Conservation (phyloP, 164 flowering plant species). For the Dillenia turbinata region DNA sequence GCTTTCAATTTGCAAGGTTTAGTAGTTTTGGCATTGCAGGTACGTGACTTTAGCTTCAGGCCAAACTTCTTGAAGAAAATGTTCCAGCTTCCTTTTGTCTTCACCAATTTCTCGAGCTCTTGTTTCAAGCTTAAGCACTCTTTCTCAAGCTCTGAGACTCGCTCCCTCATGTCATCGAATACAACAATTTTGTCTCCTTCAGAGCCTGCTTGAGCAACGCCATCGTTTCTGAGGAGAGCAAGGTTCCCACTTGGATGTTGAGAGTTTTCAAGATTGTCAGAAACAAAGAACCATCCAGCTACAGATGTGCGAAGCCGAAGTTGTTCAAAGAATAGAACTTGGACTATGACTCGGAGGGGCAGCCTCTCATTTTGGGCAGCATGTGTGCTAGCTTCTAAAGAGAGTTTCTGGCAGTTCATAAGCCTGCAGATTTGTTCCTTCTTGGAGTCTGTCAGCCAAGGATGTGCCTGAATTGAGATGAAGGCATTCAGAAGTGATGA, state of each 20-base stretch:
- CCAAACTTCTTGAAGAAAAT: constrained; percentile 33
- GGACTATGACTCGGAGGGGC: constrained; percentile 66
- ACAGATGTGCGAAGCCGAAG: constrained; percentile 56
- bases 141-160: constrained; percentile 60
- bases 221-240: constrained; percentile 15
- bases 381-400: constrained; percentile 71
- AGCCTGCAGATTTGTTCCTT: constrained; percentile 68
- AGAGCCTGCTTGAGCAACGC: constrained; percentile 2
- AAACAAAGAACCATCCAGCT: constrained; percentile 63
- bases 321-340: constrained; percentile 73
- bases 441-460: constrained; percentile 62
- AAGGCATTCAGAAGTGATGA: neutral
- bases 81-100: constrained; percentile 51
- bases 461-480: constrained; percentile 47
- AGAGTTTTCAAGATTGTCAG: constrained; percentile 45
- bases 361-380: constrained; percentile 77
- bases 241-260: constrained; percentile 31
- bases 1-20: constrained; percentile 11
- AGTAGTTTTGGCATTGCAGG: no score
- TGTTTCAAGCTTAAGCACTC: constrained; percentile 53
- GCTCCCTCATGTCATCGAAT: constrained; percentile 37
- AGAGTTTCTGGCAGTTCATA: constrained; percentile 74
- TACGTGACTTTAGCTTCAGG: constrained; percentile 18
- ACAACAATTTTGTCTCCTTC: constrained; percentile 4
- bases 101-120: constrained; percentile 51